Percentiles rank a stretch among this genome's conserved stretches.
phyloP scores from a whole-genome alignment of 1,284 basidiomycete species.

The Trametes versicolor region DNA sequence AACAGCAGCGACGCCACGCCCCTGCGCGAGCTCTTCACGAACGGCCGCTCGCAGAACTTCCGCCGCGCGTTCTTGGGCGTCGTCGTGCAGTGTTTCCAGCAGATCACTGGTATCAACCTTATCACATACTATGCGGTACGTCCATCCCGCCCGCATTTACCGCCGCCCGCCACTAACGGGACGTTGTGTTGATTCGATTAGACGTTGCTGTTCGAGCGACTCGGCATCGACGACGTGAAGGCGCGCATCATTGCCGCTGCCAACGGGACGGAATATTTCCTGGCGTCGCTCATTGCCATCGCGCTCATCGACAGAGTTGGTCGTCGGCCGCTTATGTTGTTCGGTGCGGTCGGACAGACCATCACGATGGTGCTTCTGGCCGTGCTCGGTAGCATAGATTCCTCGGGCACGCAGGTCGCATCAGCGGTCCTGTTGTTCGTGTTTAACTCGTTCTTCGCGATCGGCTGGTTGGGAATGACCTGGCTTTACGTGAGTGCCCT shows the following conservation, averaged over 20 bases:
- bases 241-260: constrained; percentile 75
- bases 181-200: constrained; percentile 32
- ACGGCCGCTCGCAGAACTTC: constrained; percentile 72
- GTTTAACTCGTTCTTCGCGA: constrained; percentile 77
- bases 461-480: constrained; percentile 80
- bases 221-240: constrained; percentile 67
- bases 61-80: constrained; percentile 66
- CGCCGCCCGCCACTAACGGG: constrained; percentile 4
- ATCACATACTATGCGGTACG: constrained; percentile 54
- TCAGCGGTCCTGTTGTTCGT: constrained; percentile 71
- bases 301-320: constrained; percentile 70
- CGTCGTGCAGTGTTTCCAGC: constrained; percentile 76
- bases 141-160: background rate
- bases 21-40: constrained; percentile 64
- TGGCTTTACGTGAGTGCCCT: constrained; percentile 65
- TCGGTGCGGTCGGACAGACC: constrained; percentile 72
- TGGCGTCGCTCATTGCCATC: constrained; percentile 67
- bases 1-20: constrained; percentile 42
- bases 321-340: constrained; percentile 74
- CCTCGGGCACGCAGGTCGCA: constrained; percentile 56
- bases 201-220: constrained; percentile 67
- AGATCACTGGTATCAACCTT: constrained; percentile 72
- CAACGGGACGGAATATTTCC: constrained; percentile 76
- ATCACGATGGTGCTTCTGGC: constrained; percentile 69
- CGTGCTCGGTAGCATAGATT: constrained; percentile 61